These are phyloP conservation scores for Trypanosoma avium DNA, from an alignment of 208 protist species.

Conservation along the genomic window DNA sequence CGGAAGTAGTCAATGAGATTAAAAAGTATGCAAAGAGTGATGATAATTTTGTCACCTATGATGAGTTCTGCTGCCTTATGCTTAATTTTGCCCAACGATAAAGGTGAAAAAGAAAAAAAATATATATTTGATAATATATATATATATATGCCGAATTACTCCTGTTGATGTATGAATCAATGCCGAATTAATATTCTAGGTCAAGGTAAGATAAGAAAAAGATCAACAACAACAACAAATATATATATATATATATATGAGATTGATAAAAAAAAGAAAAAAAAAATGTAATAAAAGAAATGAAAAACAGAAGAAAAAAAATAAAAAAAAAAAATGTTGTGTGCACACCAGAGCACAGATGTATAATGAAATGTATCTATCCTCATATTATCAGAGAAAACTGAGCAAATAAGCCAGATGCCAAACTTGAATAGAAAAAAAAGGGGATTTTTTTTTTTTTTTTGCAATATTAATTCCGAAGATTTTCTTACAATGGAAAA, in stretches of 20 bases:
- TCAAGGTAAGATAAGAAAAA: no score
- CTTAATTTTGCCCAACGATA: slow-evolving; percentile 85
- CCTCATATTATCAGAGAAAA: no score
- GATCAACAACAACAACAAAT: neutral
- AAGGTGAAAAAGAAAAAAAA: neutral
- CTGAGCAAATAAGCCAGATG: no score
- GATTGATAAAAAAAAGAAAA: neutral
- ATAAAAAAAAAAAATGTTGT: neutral
- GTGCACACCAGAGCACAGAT: neutral
- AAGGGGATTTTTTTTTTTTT: no score
- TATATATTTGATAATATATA: no score
- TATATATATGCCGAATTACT: no score
- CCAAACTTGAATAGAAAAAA: no score
- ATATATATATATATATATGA: neutral
- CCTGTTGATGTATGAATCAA: no score
- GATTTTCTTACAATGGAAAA: no score
- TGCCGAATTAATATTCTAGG: no score
- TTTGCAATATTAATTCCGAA: no score
- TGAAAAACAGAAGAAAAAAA: slow-evolving; percentile 15
- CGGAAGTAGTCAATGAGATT: slow-evolving; percentile 73
- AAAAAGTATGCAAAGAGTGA: slow-evolving; percentile 79
- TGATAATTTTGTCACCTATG: slow-evolving; percentile 76
- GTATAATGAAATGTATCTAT: no score
- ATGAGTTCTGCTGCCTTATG: slow-evolving; percentile 91
- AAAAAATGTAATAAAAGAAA: slow-evolving; percentile 3